A percentile compares a stretch with the other conserved stretches of the same genome.
phyloP scores from a whole-genome alignment of 352 stramenopile species.

The Phytophthora vignae region DNA sequence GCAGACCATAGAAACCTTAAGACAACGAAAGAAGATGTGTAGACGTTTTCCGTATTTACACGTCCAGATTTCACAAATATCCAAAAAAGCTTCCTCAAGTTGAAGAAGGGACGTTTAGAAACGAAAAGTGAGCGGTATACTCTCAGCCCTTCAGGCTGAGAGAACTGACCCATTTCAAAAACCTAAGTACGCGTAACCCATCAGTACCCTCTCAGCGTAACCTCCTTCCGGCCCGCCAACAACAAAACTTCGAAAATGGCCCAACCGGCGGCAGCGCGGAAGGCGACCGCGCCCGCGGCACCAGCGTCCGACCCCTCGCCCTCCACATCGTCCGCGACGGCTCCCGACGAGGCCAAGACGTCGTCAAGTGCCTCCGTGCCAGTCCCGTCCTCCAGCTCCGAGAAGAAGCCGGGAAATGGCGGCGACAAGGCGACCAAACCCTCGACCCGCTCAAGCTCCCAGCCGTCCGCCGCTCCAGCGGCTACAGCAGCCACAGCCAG shows the following conservation, averaged over 20 bases:
- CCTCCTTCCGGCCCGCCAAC: neutral
- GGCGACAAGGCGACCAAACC: constrained; percentile 13
- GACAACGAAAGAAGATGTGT: too few relatives aligned
- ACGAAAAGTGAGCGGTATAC: too few relatives aligned
- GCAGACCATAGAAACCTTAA: too few relatives aligned
- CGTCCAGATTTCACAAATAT: too few relatives aligned
- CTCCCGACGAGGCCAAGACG: constrained; percentile 17
- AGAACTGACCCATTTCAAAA: too few relatives aligned
- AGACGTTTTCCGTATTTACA: too few relatives aligned
- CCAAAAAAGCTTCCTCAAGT: too few relatives aligned
- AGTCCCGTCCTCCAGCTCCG: neutral
- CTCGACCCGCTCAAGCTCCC: constrained; percentile 13
- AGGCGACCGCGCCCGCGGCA: constrained; percentile 18
- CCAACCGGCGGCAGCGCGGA: constrained; percentile 23
- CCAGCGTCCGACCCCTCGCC: constrained; percentile 14
- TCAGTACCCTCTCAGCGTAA: neutral
- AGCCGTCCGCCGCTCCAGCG: neutral
- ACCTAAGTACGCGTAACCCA: constrained; percentile 2
- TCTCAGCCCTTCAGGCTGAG: too few relatives aligned
- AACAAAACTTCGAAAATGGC: constrained; percentile 23
- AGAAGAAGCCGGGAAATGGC: constrained; percentile 24
- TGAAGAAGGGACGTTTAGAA: too few relatives aligned
- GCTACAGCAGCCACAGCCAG: neutral
- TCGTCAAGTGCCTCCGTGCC: neutral
- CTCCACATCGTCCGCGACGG: neutral